Conservation (phyloP, 2,329 filamentous ascomycete species). For the Botrytis byssoidea region DNA sequence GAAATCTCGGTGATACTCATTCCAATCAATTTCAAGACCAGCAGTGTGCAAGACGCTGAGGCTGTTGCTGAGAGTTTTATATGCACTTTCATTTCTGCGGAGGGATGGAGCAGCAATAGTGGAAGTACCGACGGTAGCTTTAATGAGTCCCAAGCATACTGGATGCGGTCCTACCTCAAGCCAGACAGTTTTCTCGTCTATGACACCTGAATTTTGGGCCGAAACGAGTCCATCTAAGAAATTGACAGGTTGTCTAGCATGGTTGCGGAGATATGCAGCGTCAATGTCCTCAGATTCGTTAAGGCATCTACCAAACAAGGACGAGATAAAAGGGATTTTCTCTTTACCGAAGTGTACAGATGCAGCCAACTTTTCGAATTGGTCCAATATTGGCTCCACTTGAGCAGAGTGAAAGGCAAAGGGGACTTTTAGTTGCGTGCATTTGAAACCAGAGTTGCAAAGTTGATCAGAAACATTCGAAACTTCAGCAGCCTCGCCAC, state of each 20-base stretch:
- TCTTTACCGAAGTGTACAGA: constrained; percentile 55
- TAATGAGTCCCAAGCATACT: constrained; percentile 66
- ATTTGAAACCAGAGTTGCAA: constrained; percentile 44
- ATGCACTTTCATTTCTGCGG: constrained; percentile 60
- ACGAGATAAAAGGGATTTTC: constrained; percentile 62
- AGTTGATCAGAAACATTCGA: constrained; percentile 46
- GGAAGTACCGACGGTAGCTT: constrained; percentile 52
- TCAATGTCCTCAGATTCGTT: constrained; percentile 54
- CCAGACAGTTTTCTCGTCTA: constrained; percentile 67
- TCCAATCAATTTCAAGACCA: constrained; percentile 66
- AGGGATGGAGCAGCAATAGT: constrained; percentile 59
- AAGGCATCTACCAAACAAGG: constrained; percentile 60
- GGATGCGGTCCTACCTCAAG: constrained; percentile 75
- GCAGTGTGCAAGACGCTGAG: constrained; percentile 59
- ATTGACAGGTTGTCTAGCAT: constrained; percentile 64
- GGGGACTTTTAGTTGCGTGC: constrained; percentile 59
- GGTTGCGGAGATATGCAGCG: constrained; percentile 60
- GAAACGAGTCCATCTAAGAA: constrained; percentile 59
- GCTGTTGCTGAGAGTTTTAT: constrained; percentile 60
- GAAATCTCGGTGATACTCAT: constrained; percentile 66
- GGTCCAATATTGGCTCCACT: constrained; percentile 59
- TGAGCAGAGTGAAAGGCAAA: constrained; percentile 66
- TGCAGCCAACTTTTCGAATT: constrained; percentile 54
- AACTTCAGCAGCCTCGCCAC: constrained; percentile 44
- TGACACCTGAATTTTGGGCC: constrained; percentile 56